Evolutionary conservation across 768 basidiomycete genomes (phyloP), one percentile per base, ranked within the genome.

Genomic region (Filobasidium wieringae): DNA sequence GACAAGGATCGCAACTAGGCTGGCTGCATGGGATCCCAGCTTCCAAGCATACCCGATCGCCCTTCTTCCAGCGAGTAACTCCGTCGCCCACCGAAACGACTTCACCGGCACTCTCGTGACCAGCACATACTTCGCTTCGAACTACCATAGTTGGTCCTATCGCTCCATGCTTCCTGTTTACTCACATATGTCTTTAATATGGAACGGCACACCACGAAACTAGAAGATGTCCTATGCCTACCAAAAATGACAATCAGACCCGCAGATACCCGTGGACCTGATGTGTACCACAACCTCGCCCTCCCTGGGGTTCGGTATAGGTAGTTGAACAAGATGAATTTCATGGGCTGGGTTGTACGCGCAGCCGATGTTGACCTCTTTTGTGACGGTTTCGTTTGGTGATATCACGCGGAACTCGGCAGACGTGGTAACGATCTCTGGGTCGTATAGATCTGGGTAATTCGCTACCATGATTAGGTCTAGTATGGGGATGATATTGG

Each of bases 101-200:
- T 39, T 75, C 70, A 12, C 76, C 76, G 7, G 75, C 72, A 2
- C 70, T 69, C 61, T 75, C 74, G 61, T 75, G 73, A 9, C 72
- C 70, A 0, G 69, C 63, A 24, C 72, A 70, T 53, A 64, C 65
- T 62, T 69, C 67, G 53, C 70, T 71, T 11, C 61, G 63, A 26
- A 74, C 74, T 12, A 75, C 65, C 74, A 74, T 73, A 24, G 66
- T 69, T 2, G 69, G 68, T 30, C 73, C 73, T 36, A 75, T 74
- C 15, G 65, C 65, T 26, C 72, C 75, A 56, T 76, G 75, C 57
- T 74, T 72, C 69, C n/a, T n/a, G n/a, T n/a, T n/a, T n/a, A n/a
- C n/a, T n/a, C 71, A 73, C 60, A 73, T 73, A 51, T 72, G 72
- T 8, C 70, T 70, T 56, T 73, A 73, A 34, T 68, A 71, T 51